These are phyloP conservation scores for Boletus vinaceobasis DNA, from an alignment of 768 basidiomycete species.

Conservation along the genomic window DNA sequence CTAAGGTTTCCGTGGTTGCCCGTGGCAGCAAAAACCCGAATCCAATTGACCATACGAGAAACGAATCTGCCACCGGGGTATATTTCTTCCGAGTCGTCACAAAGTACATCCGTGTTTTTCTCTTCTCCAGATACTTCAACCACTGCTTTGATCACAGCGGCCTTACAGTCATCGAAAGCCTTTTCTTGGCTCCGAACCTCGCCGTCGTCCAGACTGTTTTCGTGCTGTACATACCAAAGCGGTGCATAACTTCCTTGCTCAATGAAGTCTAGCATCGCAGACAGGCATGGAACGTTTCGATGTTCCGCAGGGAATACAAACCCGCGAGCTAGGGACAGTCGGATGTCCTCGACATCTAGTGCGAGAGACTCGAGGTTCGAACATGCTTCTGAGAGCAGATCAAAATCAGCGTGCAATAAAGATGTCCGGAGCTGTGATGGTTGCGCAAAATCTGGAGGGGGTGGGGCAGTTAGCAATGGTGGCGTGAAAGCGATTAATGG, in stretches of 20 bases:
- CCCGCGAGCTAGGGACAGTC: conserved; percentile 67
- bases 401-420: conserved; percentile 64
- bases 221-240: conserved; percentile 51
- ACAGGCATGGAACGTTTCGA: conserved; percentile 54
- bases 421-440: conserved; percentile 40
- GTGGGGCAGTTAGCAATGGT: conserved; percentile 40
- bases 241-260: conserved; percentile 67
- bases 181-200: conserved; percentile 64
- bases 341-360: conserved; percentile 74
- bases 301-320: conserved; percentile 57
- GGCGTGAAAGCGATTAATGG: conserved; percentile 60
- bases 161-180: conserved; percentile 78
- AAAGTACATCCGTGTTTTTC: conserved; percentile 72
- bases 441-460: conserved; percentile 37
- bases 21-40: conserved; percentile 52
- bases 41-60: conserved; percentile 71
- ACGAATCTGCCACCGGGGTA: conserved; percentile 71
- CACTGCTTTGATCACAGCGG: conserved; percentile 78
- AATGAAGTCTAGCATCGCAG: conserved; percentile 67
- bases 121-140: conserved; percentile 85
- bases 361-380: conserved; percentile 74
- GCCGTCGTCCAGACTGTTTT: conserved; percentile 31
- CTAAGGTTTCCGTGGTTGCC: conserved; percentile 34
- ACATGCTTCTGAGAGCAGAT: conserved; percentile 70
- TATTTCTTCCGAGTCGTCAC: conserved; percentile 57